Evolutionary conservation across 1,139 yeast species (phyloP), one percentile per base, ranked within the genome.

Genomic region (Ogataea hybrid): DNA sequence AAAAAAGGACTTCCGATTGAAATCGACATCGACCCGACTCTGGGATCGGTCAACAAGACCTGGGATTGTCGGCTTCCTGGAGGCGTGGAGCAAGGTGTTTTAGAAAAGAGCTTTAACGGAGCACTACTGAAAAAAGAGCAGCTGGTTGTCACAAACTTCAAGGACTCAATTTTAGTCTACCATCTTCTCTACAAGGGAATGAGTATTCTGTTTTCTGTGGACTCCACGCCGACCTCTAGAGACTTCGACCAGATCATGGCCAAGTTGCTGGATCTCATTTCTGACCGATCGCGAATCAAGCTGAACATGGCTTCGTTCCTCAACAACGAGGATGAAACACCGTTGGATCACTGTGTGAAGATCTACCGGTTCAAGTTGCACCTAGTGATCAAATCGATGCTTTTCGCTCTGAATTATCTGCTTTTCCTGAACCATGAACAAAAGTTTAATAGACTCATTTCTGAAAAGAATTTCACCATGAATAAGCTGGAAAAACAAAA

Each of bases 331-430:
- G 49, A 51, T 12, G 44, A 35, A 6, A 44, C 48, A 2, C 43
- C 47, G 25, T 53, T 53, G 41, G 58, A 57, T 5, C 49, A 47
- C 11, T 47, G 48, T 27, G 52, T 54, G 15, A 56, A 58, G 22
- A 50, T 61, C 32, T 52, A 51, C 48, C 57, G 57, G 39, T 51
- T 62, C 35, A 57, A 62, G 35, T 44, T 61, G 31, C 59, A 46
- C 41, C 45, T 73, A 30, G 58, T 69, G n/a, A 57, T 72, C 21
- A 67, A 75, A 49, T 70, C 73, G 65, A 52, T 74, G 56, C 56
- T 71, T 16, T 75, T 71, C 45, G 56, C 73, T 6, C 53, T 74
- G 46, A 73, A 72, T 47, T 75, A 75, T 51, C 66, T 75, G 34
- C 53, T 74, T 29, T 72, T 73, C 61, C 63, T 61, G 66, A 73